Conservation (phyloP, 176 grass and related monocot genomes). For the Ananas comosus region DNA sequence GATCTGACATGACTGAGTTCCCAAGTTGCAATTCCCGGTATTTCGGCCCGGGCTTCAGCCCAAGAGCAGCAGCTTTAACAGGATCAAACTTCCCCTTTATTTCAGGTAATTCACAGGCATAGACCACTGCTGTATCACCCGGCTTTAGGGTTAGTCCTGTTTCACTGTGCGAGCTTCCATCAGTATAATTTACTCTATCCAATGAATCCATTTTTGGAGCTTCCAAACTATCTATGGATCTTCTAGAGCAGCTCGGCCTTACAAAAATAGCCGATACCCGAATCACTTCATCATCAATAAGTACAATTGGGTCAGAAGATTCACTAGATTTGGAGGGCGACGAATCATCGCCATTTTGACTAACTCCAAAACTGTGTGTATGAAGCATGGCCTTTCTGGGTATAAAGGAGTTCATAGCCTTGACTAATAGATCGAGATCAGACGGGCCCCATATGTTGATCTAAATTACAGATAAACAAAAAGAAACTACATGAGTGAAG, state of each 20-base stretch:
- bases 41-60: slow-evolving; percentile 66
- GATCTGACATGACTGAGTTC: slow-evolving; percentile 79
- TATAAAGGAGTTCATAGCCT: slow-evolving; percentile 88
- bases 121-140: slow-evolving; percentile 79
- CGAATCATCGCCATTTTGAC: slow-evolving; percentile 20
- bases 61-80: slow-evolving; percentile 60
- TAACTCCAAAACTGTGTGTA: slow-evolving; percentile 73
- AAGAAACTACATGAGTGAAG: slow-evolving; percentile 2
- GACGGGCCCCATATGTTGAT: slow-evolving; percentile 97
- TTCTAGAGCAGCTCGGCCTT: slow-evolving; percentile 36
- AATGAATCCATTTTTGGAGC: neutral
- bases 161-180: neutral
- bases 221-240: neutral
- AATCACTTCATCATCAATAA: slow-evolving; percentile 91
- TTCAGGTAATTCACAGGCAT: slow-evolving; percentile 83
- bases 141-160: slow-evolving; percentile 45
- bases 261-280: slow-evolving; percentile 77
- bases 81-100: slow-evolving; percentile 97
- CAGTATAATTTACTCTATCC: neutral
- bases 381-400: slow-evolving; percentile 91
- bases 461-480: slow-evolving; percentile 32
- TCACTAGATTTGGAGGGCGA: slow-evolving; percentile 20
- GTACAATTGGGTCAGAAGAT: slow-evolving; percentile 38
- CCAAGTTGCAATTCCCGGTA: slow-evolving; percentile 90
- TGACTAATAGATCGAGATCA: slow-evolving; percentile 70